Conservation (phyloP, 2,329 filamentous ascomycete species). For the Ploettnerulaceae sp. region DNA sequence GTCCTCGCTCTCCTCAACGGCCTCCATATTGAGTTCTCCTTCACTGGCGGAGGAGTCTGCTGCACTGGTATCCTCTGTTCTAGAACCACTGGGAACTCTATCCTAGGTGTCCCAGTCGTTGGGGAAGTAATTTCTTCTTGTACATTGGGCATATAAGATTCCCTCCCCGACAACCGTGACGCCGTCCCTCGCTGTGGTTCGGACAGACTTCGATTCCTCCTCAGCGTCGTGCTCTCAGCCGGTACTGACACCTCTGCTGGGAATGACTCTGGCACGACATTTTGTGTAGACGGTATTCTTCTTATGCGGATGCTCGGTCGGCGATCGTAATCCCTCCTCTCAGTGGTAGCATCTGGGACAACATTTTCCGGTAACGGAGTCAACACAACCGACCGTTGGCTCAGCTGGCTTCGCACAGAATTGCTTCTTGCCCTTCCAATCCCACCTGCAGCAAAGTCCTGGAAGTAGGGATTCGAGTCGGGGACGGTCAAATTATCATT, state of each 20-base stretch:
- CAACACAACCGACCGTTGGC: neutral
- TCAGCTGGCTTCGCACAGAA: slow-evolving; percentile 10
- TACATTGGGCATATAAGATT: slow-evolving; percentile 17
- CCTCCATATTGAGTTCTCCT: slow-evolving; percentile 7
- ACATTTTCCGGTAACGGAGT: no score
- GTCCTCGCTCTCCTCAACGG: slow-evolving; percentile 22
- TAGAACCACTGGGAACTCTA: neutral
- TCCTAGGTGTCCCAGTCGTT: slow-evolving; percentile 3
- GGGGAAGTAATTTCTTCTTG: slow-evolving; percentile 16
- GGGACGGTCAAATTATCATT: slow-evolving; percentile 10
- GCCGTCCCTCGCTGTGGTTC: slow-evolving; percentile 16
- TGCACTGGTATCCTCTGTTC: neutral
- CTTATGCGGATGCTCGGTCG: slow-evolving; percentile 27
- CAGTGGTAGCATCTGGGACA: no score
- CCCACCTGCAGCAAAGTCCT: neutral
- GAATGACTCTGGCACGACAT: neutral
- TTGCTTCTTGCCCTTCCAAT: slow-evolving; percentile 8
- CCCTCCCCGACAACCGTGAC: neutral
- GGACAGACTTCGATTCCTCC: slow-evolving; percentile 22
- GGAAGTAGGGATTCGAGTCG: slow-evolving; percentile 6
- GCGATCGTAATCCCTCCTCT: slow-evolving; percentile 8
- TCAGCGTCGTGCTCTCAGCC: neutral
- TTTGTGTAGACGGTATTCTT: slow-evolving; percentile 11
- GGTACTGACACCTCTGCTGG: neutral
- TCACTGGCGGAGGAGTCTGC: neutral